Evolutionary conservation across 1,139 yeast genomes (phyloP).

Genomic region (Taphrina flavorubra): DNA sequence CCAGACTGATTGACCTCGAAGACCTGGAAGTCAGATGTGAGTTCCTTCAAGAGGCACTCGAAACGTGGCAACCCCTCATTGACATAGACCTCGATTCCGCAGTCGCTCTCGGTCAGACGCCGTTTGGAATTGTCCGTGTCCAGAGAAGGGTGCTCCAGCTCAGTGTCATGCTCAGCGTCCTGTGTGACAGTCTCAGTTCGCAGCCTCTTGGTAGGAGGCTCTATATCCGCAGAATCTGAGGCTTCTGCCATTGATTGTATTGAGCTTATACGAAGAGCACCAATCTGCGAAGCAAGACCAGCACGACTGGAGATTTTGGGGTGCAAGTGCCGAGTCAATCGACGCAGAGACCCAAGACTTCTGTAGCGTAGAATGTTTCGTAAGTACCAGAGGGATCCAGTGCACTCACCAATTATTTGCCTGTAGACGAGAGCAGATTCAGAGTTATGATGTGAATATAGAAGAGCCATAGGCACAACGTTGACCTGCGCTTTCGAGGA

Average conservation of each 20-base stretch:
- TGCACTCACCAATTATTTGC: too few species aligned
- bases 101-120: conserved; percentile 56
- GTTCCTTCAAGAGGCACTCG: conserved; percentile 62
- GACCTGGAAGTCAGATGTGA: conserved; percentile 76
- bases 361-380: background rate
- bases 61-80: conserved; percentile 61
- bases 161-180: background rate
- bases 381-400: background rate
- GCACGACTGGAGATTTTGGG: background rate
- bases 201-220: conserved; percentile 9
- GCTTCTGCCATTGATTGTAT: background rate
- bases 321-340: background rate
- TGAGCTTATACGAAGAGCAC: background rate
- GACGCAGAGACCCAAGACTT: background rate
- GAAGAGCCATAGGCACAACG: too few species aligned
- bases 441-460: too few species aligned
- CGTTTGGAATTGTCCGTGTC: background rate
- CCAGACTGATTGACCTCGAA: conserved; percentile 32
- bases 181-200: background rate
- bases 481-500: background rate
- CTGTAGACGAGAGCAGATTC: too few species aligned
- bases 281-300: background rate
- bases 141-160: background rate
- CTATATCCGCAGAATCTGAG: background rate
- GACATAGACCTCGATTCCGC: conserved; percentile 82